A percentile compares a stretch with the other conserved stretches of the same genome.
These are phyloP conservation scores for Penicillium paxilli DNA, from an alignment of 495 filamentous ascomycete genomes.

Conservation along the genomic window DNA sequence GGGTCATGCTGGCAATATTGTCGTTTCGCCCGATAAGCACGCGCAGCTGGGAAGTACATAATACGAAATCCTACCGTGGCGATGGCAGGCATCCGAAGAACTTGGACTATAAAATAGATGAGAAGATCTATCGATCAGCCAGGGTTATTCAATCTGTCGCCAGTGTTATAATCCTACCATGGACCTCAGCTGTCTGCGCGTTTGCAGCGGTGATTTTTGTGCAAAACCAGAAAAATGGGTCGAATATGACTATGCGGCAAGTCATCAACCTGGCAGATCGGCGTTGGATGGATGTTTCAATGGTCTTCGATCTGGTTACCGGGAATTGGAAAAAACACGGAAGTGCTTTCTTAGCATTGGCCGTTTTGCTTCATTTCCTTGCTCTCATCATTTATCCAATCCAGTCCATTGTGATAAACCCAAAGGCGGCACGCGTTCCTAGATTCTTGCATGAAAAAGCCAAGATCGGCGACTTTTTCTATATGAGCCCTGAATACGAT, in stretches of 20 bases:
- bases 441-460: background rate
- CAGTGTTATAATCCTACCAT: constrained; percentile 12
- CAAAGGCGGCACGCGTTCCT: constrained; percentile 5
- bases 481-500: background rate
- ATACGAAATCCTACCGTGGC: too few species aligned
- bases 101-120: background rate
- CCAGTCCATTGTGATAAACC: constrained; percentile 20
- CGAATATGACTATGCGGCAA: constrained; percentile 19
- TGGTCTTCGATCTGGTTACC: background rate
- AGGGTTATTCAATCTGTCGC: constrained; percentile 6
- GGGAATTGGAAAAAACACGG: constrained; percentile 15
- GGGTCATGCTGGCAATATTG: background rate
- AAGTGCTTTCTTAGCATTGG: constrained; percentile 12
- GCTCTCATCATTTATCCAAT: constrained; percentile 23
- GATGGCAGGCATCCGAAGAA: background rate
- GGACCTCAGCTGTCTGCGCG: constrained; percentile 23
- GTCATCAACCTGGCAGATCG: constrained; percentile 24
- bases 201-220: constrained; percentile 22
- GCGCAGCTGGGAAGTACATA: background rate
- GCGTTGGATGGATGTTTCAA: constrained; percentile 16
- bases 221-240: constrained; percentile 19
- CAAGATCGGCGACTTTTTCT: background rate
- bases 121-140: constrained; percentile 4
- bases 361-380: constrained; percentile 18
- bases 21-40: background rate